Base-by-base conservation (phyloP, 1,139 yeast species). In the Saccharomycopsis crataegensis region DNA sequence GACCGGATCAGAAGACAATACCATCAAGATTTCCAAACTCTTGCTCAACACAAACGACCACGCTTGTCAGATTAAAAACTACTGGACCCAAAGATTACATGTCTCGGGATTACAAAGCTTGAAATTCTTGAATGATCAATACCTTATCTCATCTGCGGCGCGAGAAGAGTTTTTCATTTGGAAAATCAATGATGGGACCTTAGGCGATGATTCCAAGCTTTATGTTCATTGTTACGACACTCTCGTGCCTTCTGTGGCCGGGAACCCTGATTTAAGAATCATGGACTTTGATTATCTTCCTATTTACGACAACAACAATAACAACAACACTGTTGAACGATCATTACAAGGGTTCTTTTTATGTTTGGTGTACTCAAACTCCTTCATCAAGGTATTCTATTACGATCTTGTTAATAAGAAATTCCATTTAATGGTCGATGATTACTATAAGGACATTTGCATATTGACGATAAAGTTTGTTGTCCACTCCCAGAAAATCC, bases 1-100 rank as follows among this genome's bases (percentile, higher is more conserved):
- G 32, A 82, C 94, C 2, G 98, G 91, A 1, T 83, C 96, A 0
- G 99, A 93, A 66, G 99, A 93, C 64, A 86, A 97, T 0, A 79
- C 89, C 0, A 71, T 93, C 5, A 76, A 82, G 57, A 61, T 91
- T 28, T 78, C 84, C 1, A 70, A 72, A 31, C 56, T 88, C 1
- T 61, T 66, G 42, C 49, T 60, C 0, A 53, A 58, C 14, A 47
- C 43, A 3, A 59, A 63, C 37, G 87, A 88, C 1, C 32, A 14
- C 16, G 34, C 12, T 6, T 42, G 12, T 14, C 31, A 61, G 0
- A 60, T 83, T 2, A 62, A 64, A 5, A 75, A 74, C 38, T 70
- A 69, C 48, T 82, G 93, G 83, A 77, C 85, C 1, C 75, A 84
- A 65, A 79, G 91, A 64, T 79, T 80, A 57, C 99, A 93, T 66